Percentiles rank a stretch among this genome's conserved stretches.
phyloP scores from a whole-genome alignment of 1,139 yeast genomes.

The Sugiyamaella japonica region DNA sequence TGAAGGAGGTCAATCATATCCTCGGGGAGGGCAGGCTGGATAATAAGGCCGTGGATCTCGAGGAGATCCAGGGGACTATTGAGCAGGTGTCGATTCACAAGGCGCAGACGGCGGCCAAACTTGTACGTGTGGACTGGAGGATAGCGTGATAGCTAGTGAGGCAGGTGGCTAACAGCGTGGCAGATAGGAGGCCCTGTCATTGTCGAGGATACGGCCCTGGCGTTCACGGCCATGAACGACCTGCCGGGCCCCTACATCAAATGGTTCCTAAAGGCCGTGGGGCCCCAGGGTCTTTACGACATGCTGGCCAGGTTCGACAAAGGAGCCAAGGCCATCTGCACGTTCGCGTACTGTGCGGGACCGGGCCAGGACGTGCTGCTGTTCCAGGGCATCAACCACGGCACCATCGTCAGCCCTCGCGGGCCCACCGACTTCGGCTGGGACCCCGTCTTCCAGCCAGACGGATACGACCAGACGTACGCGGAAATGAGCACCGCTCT shows the following conservation, averaged over 20 bases:
- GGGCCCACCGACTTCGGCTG: constrained; percentile 89
- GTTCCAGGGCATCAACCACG: constrained; percentile 84
- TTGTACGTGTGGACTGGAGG: constrained; percentile 49
- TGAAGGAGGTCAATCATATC: constrained; percentile 78
- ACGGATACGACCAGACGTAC: constrained; percentile 59
- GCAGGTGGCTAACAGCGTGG: too few species aligned
- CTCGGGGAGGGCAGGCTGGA: constrained; percentile 54
- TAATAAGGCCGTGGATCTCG: constrained; percentile 71
- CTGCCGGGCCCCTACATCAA: constrained; percentile 93
- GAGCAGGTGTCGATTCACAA: constrained; percentile 81
- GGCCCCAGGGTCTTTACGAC: constrained; percentile 62
- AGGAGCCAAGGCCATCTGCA: constrained; percentile 84
- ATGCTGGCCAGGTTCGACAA: constrained; percentile 81
- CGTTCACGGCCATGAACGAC: constrained; percentile 74
- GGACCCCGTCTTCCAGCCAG: constrained; percentile 88
- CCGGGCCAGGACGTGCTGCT: constrained; percentile 69
- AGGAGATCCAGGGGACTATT: constrained; percentile 87
- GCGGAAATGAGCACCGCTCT: constrained; percentile 84
- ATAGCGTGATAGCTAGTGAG: too few species aligned
- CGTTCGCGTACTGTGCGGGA: constrained; percentile 87
- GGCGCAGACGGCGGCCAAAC: constrained; percentile 70
- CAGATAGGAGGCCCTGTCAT: constrained; percentile 70
- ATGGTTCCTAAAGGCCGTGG: constrained; percentile 80
- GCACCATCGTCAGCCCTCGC: constrained; percentile 71
- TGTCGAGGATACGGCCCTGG: constrained; percentile 93